Evolutionary conservation across 139 green algal genomes (phyloP).

Genomic region (Helicosporidium sp.): DNA sequence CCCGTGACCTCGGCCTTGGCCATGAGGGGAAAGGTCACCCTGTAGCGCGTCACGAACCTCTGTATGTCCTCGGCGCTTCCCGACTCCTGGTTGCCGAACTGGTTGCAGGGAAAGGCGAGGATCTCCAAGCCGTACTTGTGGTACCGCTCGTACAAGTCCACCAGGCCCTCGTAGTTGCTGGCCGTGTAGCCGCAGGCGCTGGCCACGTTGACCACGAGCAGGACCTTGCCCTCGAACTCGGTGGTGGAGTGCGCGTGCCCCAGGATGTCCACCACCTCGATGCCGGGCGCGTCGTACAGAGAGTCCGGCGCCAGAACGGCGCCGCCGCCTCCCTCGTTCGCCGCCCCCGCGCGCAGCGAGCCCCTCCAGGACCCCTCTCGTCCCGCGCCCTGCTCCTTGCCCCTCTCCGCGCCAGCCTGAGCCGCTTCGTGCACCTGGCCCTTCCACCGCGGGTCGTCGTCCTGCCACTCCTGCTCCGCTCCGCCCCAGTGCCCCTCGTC

Average conservation of each 20-base stretch:
- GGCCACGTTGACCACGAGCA: conserved; percentile 56
- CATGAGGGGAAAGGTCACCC: conserved; percentile 84
- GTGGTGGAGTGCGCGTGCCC: conserved; percentile 12
- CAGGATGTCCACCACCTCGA: conserved; percentile 19
- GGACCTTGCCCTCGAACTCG: conserved; percentile 30
- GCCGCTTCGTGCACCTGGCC: too few relatives aligned
- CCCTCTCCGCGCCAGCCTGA: too few relatives aligned
- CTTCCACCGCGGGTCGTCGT: too few relatives aligned
- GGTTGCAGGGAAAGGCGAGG: conserved; percentile 51
- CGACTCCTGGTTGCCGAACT: conserved; percentile 52
- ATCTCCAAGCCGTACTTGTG: conserved; percentile 28
- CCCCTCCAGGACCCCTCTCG: too few relatives aligned
- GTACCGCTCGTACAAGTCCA: conserved; percentile 36
- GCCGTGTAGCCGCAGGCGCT: conserved; percentile 53
- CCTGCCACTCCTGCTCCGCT: too few relatives aligned
- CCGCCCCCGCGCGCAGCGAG: too few relatives aligned
- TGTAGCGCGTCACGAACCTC: conserved; percentile 18
- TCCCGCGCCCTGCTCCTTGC: too few relatives aligned
- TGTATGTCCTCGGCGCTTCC: conserved; percentile 32
- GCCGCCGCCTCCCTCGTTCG: too few relatives aligned
- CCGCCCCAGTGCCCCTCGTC: too few relatives aligned
- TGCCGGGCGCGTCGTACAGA: too few relatives aligned
- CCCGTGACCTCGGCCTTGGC: conserved; percentile 38
- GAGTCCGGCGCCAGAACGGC: too few relatives aligned
- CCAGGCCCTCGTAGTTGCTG: conserved; percentile 49